phyloP scores from a whole-genome alignment of 2,329 filamentous ascomycete genomes.

The Allantophomopsis cytisporea region DNA sequence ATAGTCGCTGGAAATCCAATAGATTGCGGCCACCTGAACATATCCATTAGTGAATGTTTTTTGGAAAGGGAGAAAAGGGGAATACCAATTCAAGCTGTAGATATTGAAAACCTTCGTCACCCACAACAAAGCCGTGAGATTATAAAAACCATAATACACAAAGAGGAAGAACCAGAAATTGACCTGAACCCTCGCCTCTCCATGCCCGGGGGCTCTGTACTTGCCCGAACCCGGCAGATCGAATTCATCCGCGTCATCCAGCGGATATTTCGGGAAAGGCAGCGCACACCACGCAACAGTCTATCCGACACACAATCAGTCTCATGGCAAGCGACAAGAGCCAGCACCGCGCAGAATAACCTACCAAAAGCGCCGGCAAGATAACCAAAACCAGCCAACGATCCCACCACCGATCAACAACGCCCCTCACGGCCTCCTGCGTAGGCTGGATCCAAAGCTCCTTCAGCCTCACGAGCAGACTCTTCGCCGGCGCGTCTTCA shows the following conservation, averaged over 20 bases:
- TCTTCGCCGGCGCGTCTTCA: slow-evolving; percentile 16
- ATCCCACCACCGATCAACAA: slow-evolving; percentile 49
- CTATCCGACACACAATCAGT: slow-evolving; percentile 18
- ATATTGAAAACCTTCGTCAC: slow-evolving; percentile 62
- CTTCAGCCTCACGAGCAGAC: slow-evolving; percentile 15
- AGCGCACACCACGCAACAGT: slow-evolving; percentile 51
- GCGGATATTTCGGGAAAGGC: slow-evolving; percentile 48
- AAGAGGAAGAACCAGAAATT: slow-evolving; percentile 63
- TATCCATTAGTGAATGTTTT: not conserved
- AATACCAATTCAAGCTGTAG: slow-evolving; percentile 52
- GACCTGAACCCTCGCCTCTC: slow-evolving; percentile 46
- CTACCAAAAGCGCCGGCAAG: slow-evolving; percentile 32
- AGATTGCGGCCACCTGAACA: slow-evolving; percentile 42
- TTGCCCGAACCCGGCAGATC: slow-evolving; percentile 6
- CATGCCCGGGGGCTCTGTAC: slow-evolving; percentile 43
- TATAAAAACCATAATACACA: slow-evolving; percentile 58
- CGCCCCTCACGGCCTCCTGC: slow-evolving; percentile 40
- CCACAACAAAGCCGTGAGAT: slow-evolving; percentile 53
- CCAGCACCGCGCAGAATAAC: too few species aligned
- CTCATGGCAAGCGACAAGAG: too few species aligned
- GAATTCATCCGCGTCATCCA: slow-evolving; percentile 26
- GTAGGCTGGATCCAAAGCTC: slow-evolving; percentile 49
- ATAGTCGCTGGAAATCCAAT: slow-evolving; percentile 53
- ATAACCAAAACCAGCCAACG: slow-evolving; percentile 47
- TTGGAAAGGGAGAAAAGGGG: not conserved